Conservation (phyloP, 441 rosid species). For the Gossypium trilobum region DNA sequence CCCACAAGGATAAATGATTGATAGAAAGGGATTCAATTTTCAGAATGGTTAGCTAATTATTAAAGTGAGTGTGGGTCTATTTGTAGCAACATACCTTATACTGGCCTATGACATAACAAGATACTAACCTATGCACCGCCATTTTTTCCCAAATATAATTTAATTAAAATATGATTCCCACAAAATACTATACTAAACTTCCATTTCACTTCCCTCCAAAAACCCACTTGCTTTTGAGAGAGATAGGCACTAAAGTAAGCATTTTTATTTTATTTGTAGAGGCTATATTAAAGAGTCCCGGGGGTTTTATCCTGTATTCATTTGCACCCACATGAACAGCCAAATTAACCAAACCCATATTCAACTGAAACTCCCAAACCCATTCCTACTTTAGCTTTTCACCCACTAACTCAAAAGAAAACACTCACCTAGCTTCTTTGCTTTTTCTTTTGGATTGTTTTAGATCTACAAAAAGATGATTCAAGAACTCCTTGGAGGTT, state of each 20-base stretch:
- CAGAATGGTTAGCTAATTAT: not conserved
- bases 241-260: not conserved
- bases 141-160: not conserved
- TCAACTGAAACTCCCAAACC: not conserved
- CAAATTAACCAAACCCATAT: constrained; percentile 7
- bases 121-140: not conserved
- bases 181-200: too few species aligned
- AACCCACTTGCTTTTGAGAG: constrained; percentile 19
- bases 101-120: not conserved
- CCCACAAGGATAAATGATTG: not conserved
- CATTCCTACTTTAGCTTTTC: constrained; percentile 32
- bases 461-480: constrained; percentile 57
- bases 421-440: constrained; percentile 25
- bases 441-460: constrained; percentile 57
- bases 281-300: constrained; percentile 11
- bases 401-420: constrained; percentile 24
- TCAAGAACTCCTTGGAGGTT: constrained; percentile 55
- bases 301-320: constrained; percentile 16
- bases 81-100: not conserved
- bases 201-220: constrained; percentile 10
- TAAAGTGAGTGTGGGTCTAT: not conserved
- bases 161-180: too few species aligned
- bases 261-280: not conserved
- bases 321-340: constrained; percentile 22
- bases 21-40: not conserved